A percentile compares a stretch with the other conserved stretches of the same genome.
phyloP scores from a whole-genome alignment of 2,329 filamentous ascomycete species.

The Coleophoma cylindrospora region DNA sequence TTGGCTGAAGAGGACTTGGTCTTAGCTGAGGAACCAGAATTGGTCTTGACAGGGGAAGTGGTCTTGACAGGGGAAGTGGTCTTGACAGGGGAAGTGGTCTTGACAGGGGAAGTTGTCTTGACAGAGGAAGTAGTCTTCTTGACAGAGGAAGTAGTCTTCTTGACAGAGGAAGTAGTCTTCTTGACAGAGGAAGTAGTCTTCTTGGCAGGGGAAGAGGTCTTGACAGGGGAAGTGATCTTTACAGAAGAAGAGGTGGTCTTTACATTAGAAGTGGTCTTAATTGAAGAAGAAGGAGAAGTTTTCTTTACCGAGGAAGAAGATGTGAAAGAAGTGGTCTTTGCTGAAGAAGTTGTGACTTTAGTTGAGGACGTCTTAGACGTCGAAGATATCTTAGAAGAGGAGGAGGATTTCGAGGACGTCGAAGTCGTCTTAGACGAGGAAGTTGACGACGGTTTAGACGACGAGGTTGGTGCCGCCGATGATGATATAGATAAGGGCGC shows the following conservation, averaged over 20 bases:
- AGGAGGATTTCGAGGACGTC: not conserved
- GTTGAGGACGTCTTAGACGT: not conserved
- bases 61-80: too few species aligned
- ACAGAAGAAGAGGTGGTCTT: not conserved
- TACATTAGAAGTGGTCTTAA: not conserved
- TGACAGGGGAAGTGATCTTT: too few species aligned
- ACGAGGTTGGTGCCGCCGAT: not conserved
- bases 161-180: not conserved
- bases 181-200: not conserved
- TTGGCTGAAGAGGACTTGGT: not conserved
- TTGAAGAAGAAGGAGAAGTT: not conserved
- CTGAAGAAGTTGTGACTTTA: not conserved
- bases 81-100: too few species aligned
- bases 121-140: not conserved
- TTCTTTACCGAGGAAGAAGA: not conserved
- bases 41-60: too few species aligned
- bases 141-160: not conserved
- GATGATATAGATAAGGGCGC: conserved; percentile 2
- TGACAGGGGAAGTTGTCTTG: too few species aligned
- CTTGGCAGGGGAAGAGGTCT: too few species aligned
- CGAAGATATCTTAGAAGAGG: not conserved
- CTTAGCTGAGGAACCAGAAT: not conserved
- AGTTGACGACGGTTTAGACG: too few species aligned
- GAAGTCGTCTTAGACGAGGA: not conserved
- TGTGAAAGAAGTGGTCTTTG: not conserved